Percentiles rank a stretch among this genome's conserved stretches.
These are phyloP conservation scores for Annona cherimola DNA, from an alignment of 164 flowering plant genomes.

Conservation along the genomic window DNA sequence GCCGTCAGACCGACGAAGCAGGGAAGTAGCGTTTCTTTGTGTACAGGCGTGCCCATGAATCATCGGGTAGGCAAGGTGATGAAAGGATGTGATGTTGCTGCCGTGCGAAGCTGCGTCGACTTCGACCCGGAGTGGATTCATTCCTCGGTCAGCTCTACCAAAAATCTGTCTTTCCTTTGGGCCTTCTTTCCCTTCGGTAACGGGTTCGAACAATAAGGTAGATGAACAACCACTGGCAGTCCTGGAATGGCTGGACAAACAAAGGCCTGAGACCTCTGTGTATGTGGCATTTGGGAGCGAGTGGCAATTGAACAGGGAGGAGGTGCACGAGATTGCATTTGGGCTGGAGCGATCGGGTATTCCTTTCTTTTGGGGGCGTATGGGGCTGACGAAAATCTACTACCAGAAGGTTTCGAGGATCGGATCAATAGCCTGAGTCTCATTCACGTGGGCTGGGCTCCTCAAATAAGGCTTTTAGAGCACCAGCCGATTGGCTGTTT, in stretches of 20 bases:
- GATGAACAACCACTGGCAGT: too few species aligned
- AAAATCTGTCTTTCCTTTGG: background rate
- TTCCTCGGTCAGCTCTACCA: background rate
- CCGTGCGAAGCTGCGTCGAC: background rate
- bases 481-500: slow-evolving; percentile 39
- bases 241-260: slow-evolving; percentile 12
- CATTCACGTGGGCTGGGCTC: slow-evolving; percentile 37
- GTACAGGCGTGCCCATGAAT: background rate
- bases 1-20: background rate
- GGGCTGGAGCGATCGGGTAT: slow-evolving; percentile 27
- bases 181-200: background rate
- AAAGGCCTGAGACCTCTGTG: slow-evolving; percentile 8
- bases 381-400: slow-evolving; percentile 2
- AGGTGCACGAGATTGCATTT: slow-evolving; percentile 24
- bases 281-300: slow-evolving; percentile 37
- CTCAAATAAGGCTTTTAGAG: slow-evolving; percentile 31
- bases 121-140: background rate
- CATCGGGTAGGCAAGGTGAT: background rate
- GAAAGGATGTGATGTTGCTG: slow-evolving; percentile 1
- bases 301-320: slow-evolving; percentile 16
- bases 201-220: too few species aligned
- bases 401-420: slow-evolving; percentile 36
- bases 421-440: slow-evolving; percentile 22
- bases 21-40: background rate
- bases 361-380: slow-evolving; percentile 42